Base-by-base conservation (phyloP, 2,329 filamentous ascomycete genomes). In the Xylariales sp. region DNA sequence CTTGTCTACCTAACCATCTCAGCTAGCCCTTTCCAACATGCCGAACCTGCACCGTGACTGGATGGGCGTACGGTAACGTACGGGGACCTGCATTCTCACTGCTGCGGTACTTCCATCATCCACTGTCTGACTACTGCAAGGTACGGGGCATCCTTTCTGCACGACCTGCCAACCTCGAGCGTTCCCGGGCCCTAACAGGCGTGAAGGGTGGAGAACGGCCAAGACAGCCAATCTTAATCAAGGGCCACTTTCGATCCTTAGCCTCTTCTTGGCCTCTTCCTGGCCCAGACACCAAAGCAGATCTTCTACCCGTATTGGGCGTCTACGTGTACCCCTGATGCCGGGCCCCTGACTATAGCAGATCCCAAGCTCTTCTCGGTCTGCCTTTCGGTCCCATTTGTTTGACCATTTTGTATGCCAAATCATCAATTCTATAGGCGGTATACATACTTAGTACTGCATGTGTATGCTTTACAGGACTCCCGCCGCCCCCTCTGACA, bases 151-250 rank as follows among this genome's bases (percentile, higher is more conserved):
- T 63, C 62, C 58, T 43, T 30, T 32, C 58, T 70, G 65, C 65
- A 68, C 49, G 62, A 67, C 65, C 65, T 68, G 58, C 60, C 68
- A 45, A 32, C 39, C 54, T 56, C 6, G 54, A 56, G 54, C 12
- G 53, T 56, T 43, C 54, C 23, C 23, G 54, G 18, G 54, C n/a
- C 54, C 36, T 43, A 23, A 45, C 41, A 64, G 57, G 45, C 36
- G 61, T 34, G 23, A 55, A 50, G 34, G 46, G 58, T 58, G 62
- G 58, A 50, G 50, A n/a, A 18, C 0, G 30, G 54, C 58, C 62
- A 68, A 68, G 65, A 66, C 46, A 48, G 45, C 62, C 63, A 68
- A 70, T 70, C 66, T 70, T 70, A 70, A 70, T 59, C 12, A 5
- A 32, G 46, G 50, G 46, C 68, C 68, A 69, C 65, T 54, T 53